Evolutionary conservation across 164 flowering plant genomes (phyloP), one percentile per base, ranked within the genome.

Genomic region (Stephania yunnanensis): DNA sequence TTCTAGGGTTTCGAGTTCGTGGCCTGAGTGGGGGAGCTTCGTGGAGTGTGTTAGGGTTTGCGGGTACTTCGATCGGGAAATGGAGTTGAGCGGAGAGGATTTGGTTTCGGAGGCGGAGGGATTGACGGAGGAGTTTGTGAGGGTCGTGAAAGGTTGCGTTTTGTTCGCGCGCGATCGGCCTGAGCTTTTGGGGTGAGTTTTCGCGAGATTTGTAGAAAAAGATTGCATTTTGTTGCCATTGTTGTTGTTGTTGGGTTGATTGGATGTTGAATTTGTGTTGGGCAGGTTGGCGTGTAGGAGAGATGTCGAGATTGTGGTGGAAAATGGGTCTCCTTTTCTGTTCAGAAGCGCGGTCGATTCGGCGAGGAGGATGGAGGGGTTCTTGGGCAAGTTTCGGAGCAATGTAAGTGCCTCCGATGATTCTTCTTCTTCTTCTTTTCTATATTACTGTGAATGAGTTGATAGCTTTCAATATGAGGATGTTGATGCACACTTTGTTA

Each of bases 221-320:
- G 2, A 19, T 9, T 69, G 36, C 11, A 5, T 7, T 36, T 72
- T 19, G 20, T 29, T 36, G 12, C 0, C 31, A 5, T 67, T 36
- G 13, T 64, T 48, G 58, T 30, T 46, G 19, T 69, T 30, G 5
- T 8, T 11, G n/a, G 29, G 70, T 69, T 68, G 50, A 12, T 46
- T 64, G 63, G 58, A 17, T 7, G 30, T 11, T 19, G 69, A 45
- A 30, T 22, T 20, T 64, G 52, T 42, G 2, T 63, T 13, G 46
- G 70, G 45, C 75, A 95, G 99, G 75, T 84, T 75, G 75, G 89
- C 93, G 76, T 80, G 93, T 0, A 84, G 84, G 80, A 87, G 75
- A 74, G 94, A 92, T 79, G 78, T 95, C 58, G 93, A 86, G 76
- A 87, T 87, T 70, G 82, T 95, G 48, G 85, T 91, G 42, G 85